A percentile compares a stretch with the other conserved stretches of the same genome.
Evolutionary conservation across 257 asterid species (phyloP).

Genomic region (Echium plantagineum): DNA sequence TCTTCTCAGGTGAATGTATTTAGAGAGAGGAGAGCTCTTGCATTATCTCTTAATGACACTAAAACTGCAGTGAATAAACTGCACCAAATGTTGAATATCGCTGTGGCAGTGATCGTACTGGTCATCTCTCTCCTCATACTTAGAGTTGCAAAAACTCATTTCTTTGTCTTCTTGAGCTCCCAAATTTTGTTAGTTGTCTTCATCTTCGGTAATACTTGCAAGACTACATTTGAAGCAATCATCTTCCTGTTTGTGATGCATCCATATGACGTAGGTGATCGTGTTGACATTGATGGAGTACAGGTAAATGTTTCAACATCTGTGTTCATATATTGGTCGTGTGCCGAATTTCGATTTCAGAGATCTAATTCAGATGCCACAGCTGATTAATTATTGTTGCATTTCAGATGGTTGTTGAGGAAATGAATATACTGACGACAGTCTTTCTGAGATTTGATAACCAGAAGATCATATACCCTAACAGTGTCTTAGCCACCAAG

Average conservation of each 20-base stretch:
- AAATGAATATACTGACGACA: slow-evolving; percentile 78
- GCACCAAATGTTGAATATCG: slow-evolving; percentile 69
- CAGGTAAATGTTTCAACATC: slow-evolving; percentile 38
- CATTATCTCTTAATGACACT: slow-evolving; percentile 85
- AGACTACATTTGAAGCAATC: slow-evolving; percentile 87
- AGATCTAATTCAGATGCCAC: neutral
- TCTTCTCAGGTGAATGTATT: slow-evolving; percentile 67
- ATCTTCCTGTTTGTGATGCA: slow-evolving; percentile 91
- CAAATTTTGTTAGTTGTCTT: slow-evolving; percentile 76
- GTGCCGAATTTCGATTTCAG: neutral
- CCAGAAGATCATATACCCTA: slow-evolving; percentile 73
- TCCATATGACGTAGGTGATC: slow-evolving; percentile 94
- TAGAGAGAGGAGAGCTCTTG: slow-evolving; percentile 86
- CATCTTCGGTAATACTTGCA: slow-evolving; percentile 89
- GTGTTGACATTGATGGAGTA: slow-evolving; percentile 75
- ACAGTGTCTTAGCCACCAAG: slow-evolving; percentile 57
- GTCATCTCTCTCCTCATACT: slow-evolving; percentile 74
- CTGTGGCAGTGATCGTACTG: slow-evolving; percentile 41
- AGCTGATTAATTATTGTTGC: neutral
- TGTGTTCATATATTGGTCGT: too few relatives aligned
- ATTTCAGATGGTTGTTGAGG: slow-evolving; percentile 90
- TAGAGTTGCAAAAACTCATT: slow-evolving; percentile 66
- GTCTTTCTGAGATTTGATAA: slow-evolving; percentile 66
- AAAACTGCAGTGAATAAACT: slow-evolving; percentile 86
- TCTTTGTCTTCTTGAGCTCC: slow-evolving; percentile 74